These are phyloP conservation scores for Camellia oleifera DNA, from an alignment of 179 eudicot genomes.

Conservation along the genomic window DNA sequence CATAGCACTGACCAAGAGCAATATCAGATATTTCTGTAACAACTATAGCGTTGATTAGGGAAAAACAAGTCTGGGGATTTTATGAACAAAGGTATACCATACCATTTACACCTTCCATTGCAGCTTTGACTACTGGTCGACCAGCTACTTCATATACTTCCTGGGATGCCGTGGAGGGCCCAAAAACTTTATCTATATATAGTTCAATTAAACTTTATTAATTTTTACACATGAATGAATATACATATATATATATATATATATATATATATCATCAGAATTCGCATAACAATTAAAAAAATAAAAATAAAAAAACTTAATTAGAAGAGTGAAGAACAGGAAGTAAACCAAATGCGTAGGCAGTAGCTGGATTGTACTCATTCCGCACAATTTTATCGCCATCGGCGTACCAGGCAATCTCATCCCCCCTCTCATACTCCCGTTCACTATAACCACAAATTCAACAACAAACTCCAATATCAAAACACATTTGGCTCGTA, in stretches of 20 bases:
- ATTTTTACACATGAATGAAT: too few species aligned
- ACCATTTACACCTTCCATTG: slow-evolving; percentile 99
- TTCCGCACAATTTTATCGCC: slow-evolving; percentile 79
- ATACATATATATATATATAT: too few species aligned
- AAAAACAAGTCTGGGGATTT: neutral
- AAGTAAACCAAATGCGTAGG: slow-evolving; percentile 83
- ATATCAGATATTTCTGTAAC: neutral
- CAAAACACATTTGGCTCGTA: slow-evolving; percentile 20
- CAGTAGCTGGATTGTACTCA: slow-evolving; percentile 80
- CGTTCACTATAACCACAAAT: slow-evolving; percentile 55
- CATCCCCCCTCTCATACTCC: slow-evolving; percentile 83
- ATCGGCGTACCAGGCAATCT: slow-evolving; percentile 86
- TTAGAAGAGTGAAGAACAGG: neutral
- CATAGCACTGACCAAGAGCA: neutral
- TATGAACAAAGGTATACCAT: slow-evolving; percentile 13
- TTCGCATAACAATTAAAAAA: too few species aligned
- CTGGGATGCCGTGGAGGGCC: slow-evolving; percentile 65
- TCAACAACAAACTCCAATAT: slow-evolving; percentile 13
- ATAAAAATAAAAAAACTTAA: too few species aligned
- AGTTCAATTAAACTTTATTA: too few species aligned
- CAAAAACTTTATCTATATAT: slow-evolving; percentile 79
- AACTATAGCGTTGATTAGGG: neutral
- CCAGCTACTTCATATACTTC: slow-evolving; percentile 97
- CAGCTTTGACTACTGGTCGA: slow-evolving; percentile 88
- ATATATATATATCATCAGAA: too few species aligned